Conservation (phyloP, 106 monocot species). For the Acanthochlamys bracteata region DNA sequence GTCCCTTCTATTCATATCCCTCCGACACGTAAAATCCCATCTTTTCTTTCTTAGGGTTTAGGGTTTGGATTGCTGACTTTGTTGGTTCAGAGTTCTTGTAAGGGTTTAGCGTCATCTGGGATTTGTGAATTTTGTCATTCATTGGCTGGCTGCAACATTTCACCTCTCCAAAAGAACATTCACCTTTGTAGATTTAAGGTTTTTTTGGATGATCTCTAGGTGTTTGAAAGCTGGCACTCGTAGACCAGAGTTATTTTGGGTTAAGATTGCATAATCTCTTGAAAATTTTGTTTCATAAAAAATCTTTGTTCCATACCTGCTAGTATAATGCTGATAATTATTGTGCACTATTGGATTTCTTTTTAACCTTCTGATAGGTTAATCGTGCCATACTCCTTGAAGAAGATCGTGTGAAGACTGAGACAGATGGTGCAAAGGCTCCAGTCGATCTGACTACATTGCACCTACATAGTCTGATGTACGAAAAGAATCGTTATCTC, state of each 20-base stretch:
- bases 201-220: too few relatives aligned
- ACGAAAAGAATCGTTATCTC: conserved; percentile 95
- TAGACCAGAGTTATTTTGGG: too few relatives aligned
- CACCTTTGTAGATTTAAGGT: too few relatives aligned
- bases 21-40: conserved; percentile 48
- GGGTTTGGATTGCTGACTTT: background rate
- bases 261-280: too few relatives aligned
- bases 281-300: background rate
- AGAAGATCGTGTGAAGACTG: conserved; percentile 75
- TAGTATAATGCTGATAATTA: background rate
- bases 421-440: conserved; percentile 82
- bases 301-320: background rate
- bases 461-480: conserved; percentile 90
- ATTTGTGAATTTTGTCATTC: background rate
- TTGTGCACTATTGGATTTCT: background rate
- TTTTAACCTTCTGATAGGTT: conserved; percentile 20
- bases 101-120: background rate
- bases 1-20: conserved; percentile 83
- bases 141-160: background rate
- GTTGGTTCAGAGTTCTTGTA: background rate
- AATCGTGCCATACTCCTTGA: conserved; percentile 83
- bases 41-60: background rate
- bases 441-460: conserved; percentile 88
- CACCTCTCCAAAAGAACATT: too few relatives aligned
- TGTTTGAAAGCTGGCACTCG: too few relatives aligned